Evolutionary conservation across 2,329 filamentous ascomycete species (phyloP).

Genomic region (Lecanicillium sp.): DNA sequence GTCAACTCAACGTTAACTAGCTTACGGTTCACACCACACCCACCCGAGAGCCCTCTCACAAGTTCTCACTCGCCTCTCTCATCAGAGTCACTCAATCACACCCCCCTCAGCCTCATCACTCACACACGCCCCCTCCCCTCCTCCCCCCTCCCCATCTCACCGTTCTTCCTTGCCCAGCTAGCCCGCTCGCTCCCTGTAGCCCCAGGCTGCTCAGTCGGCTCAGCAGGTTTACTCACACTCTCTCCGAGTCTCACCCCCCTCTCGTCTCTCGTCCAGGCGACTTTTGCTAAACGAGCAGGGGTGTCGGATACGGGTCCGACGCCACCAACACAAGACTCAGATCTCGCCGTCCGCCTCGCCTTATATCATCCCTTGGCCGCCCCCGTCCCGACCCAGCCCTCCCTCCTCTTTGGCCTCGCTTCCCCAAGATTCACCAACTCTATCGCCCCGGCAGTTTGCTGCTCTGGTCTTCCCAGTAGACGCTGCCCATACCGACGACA

Average conservation of each 20-base stretch:
- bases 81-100: no score
- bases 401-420: background rate
- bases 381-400: background rate
- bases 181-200: background rate
- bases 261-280: no score
- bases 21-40: conserved; percentile 11
- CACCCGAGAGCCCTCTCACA: no score
- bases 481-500: background rate
- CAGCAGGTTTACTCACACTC: background rate
- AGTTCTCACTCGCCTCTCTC: no score
- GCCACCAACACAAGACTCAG: conserved; percentile 11
- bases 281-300: conserved; percentile 12
- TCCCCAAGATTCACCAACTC: background rate
- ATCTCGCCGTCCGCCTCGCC: conserved; percentile 8
- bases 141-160: conserved; percentile 9
- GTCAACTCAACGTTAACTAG: no score
- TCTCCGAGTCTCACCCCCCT: background rate
- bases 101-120: conserved; percentile 4
- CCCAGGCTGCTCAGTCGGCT: background rate
- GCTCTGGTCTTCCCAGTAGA: no score
- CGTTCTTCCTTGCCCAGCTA: conserved; percentile 7
- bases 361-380: conserved; percentile 10
- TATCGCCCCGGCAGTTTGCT: no score
- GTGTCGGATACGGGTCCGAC: conserved; percentile 14
- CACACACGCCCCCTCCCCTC: conserved; percentile 8